These are phyloP conservation scores for Myriangium duriaei DNA, from an alignment of 2,329 filamentous ascomycete species.

Conservation along the genomic window DNA sequence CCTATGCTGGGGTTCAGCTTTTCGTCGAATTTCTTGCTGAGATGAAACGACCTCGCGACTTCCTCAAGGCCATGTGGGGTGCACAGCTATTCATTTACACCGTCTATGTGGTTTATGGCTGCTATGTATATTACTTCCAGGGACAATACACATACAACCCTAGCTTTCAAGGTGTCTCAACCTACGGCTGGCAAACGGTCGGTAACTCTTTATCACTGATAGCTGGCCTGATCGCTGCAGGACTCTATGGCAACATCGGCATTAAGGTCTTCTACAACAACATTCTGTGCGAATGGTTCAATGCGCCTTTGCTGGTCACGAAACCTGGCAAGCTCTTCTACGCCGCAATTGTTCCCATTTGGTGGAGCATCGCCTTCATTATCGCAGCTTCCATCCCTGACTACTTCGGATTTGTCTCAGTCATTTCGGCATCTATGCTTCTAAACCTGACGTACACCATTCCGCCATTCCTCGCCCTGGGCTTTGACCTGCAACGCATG, in stretches of 20 bases:
- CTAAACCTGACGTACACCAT: conserved; percentile 23
- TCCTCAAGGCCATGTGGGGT: conserved; percentile 10
- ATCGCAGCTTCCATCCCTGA: conserved; percentile 40
- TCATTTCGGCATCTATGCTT: conserved; percentile 20
- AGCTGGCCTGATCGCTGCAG: conserved; percentile 9
- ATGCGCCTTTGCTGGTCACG: conserved; percentile 33
- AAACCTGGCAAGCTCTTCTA: conserved; percentile 38
- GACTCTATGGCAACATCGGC: conserved; percentile 11
- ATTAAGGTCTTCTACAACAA: conserved; percentile 12
- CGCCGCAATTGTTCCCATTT: conserved; percentile 37
- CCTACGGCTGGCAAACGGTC: conserved; percentile 11
- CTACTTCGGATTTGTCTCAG: conserved; percentile 17
- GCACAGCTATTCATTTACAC: conserved; percentile 10
- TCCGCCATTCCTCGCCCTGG: conserved; percentile 20
- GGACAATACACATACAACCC: conserved; percentile 4
- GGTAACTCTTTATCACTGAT: conserved; percentile 8
- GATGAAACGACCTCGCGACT: conserved; percentile 16
- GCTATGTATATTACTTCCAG: background rate
- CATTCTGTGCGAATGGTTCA: conserved; percentile 9
- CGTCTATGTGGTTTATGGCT: conserved; percentile 9
- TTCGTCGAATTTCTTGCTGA: conserved; percentile 24
- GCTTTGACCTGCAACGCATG: conserved; percentile 20
- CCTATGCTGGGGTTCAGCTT: conserved; percentile 21
- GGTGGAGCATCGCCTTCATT: conserved; percentile 42
- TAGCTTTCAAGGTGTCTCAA: conserved; percentile 9